Percentiles rank a stretch among this genome's conserved stretches.
These are phyloP conservation scores for Plasmopara viticola DNA, from an alignment of 352 stramenopile genomes.

Conservation along the genomic window DNA sequence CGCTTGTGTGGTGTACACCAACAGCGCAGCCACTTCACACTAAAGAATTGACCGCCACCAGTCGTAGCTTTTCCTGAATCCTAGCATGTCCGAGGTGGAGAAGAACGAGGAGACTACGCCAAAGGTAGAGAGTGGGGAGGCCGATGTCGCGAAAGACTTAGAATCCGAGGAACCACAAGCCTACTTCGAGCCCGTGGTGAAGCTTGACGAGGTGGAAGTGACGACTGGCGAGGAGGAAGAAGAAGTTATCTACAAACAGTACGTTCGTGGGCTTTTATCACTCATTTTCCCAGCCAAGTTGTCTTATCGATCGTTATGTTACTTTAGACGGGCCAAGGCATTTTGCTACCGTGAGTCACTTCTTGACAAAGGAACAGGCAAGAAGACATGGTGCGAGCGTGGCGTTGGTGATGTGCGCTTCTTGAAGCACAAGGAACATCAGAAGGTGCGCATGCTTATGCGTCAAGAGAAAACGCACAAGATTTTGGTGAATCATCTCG, in stretches of 20 bases:
- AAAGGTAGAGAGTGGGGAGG: conserved; percentile 49
- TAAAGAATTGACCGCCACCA: conserved; percentile 5
- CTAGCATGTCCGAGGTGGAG: conserved; percentile 48
- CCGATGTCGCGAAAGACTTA: conserved; percentile 48
- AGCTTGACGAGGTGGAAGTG: conserved; percentile 92
- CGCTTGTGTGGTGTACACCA: conserved; percentile 3
- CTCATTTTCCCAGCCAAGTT: neutral
- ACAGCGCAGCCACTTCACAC: no score
- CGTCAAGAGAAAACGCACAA: conserved; percentile 99
- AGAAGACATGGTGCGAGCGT: conserved; percentile 97
- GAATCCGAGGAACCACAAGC: conserved; percentile 82
- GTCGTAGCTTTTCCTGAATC: conserved; percentile 11
- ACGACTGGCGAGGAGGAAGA: conserved; percentile 98
- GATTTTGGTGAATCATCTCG: conserved; percentile 96
- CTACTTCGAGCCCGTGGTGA: conserved; percentile 86
- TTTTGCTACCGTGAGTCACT: conserved; percentile 97
- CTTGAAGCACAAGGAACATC: conserved; percentile 94
- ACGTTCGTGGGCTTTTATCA: conserved; percentile 7
- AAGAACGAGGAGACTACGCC: conserved; percentile 65
- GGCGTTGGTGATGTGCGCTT: conserved; percentile 96
- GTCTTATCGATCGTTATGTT: neutral
- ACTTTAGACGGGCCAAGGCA: conserved; percentile 87
- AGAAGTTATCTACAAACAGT: conserved; percentile 91
- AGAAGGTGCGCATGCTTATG: conserved; percentile 95
- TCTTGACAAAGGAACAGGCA: conserved; percentile 96